Evolutionary conservation across 2,329 filamentous ascomycete species (phyloP), one percentile per base, ranked within the genome.

Genomic region (Cercospora sojina): DNA sequence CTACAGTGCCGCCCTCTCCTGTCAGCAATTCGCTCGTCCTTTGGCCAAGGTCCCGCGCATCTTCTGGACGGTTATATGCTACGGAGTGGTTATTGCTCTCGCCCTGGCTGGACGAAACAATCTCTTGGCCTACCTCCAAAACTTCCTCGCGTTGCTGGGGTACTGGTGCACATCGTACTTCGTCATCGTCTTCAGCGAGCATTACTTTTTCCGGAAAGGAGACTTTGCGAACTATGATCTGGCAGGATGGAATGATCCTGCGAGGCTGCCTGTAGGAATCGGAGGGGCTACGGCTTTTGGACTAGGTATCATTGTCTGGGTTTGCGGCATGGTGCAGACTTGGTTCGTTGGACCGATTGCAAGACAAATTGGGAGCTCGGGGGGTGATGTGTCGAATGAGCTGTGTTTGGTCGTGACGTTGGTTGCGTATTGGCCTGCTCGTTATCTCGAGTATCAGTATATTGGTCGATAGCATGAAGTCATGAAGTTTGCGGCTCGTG

Each of bases 341-440:
- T 64, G 65, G 67, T 72, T 73, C 60, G 68, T 73, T 16, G 88
- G 89, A 0, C 88, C 88, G 0, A 77, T 90, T 65, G 87, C 85
- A 2, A 80, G 79, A 59, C 75, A 83, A 64, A 84, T 89, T 29
- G 86, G 87, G 0, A 83, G 81, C 5, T 79, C 81, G 71, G 85
- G 86, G 20, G 85, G 83, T 63, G 85, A 88, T 77, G 80, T 86
- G 58, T 84, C 83, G 9, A 85, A 85, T 69, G 79, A 86, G 79
- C 77, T 87, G 51, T 79, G 83, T 1, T 79, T 87, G 49, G 76
- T 82, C 3, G 81, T 85, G 31, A 84, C 84, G 0, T 70, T 83
- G 9, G 41, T 83, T 6, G 76, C 78, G 3, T 86, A 82, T 71
- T 68, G 83, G 4, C 84, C 83, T 2, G 76, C 81, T 56, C 75